Conservation (phyloP, 495 filamentous ascomycete genomes). For the Neurospora sp. region DNA sequence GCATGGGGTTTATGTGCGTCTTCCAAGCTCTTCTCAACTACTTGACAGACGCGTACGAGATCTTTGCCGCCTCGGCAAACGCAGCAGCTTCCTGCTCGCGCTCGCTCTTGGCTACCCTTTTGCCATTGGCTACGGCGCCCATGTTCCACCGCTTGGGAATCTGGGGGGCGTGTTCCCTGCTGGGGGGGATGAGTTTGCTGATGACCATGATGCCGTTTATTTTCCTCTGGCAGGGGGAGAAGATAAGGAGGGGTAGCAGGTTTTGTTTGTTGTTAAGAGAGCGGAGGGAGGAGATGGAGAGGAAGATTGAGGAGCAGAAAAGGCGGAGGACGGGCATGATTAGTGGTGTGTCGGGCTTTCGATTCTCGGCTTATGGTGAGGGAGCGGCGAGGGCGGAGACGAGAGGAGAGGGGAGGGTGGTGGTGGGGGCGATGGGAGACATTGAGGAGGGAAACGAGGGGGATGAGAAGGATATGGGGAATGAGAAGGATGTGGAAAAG, state of each 20-base stretch:
- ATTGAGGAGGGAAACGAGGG: background rate
- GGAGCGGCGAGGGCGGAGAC: background rate
- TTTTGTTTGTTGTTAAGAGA: slow-evolving; percentile 30
- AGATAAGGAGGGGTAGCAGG: slow-evolving; percentile 21
- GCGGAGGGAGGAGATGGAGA: slow-evolving; percentile 28
- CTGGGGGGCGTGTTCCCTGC: slow-evolving; percentile 26
- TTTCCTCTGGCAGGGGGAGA: slow-evolving; percentile 32
- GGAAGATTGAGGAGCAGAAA: slow-evolving; percentile 20
- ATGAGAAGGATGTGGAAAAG: background rate
- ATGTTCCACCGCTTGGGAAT: slow-evolving; percentile 31
- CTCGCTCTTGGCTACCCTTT: slow-evolving; percentile 50
- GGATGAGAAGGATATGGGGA: background rate
- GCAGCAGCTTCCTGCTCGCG: slow-evolving; percentile 53
- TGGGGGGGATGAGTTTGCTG: slow-evolving; percentile 27
- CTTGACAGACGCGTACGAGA: slow-evolving; percentile 64
- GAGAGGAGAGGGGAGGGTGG: background rate
- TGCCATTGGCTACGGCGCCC: slow-evolving; percentile 38
- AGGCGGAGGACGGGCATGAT: background rate
- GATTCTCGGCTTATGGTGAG: background rate
- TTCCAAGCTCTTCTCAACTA: slow-evolving; percentile 57
- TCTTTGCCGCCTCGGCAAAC: slow-evolving; percentile 61
- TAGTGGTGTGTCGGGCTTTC: background rate
- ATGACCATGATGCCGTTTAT: slow-evolving; percentile 32
- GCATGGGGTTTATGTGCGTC: slow-evolving; percentile 49
- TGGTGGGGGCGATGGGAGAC: background rate